A percentile compares a stretch with the other conserved stretches of the same genome.
Evolutionary conservation across 2,329 filamentous ascomycete genomes (phyloP).

Genomic region (Fusarium foetens): DNA sequence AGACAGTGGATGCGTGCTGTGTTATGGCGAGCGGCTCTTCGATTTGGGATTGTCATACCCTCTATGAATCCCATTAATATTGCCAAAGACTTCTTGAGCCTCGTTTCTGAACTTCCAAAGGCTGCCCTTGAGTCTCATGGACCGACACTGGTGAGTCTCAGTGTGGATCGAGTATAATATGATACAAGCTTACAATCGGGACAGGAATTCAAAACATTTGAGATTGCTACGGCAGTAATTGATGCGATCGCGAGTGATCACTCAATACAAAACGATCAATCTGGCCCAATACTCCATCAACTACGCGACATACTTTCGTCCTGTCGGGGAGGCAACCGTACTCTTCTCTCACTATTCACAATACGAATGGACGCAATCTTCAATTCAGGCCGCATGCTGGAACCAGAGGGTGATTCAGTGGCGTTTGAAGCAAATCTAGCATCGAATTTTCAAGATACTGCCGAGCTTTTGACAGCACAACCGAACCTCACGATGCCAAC

Average conservation of each 20-base stretch:
- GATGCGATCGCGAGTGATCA: constrained; percentile 51
- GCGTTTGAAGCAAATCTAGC: constrained; percentile 23
- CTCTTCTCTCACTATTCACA: constrained; percentile 51
- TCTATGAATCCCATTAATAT: constrained; percentile 55
- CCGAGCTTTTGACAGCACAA: constrained; percentile 31
- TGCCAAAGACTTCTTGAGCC: constrained; percentile 56
- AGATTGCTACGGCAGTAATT: constrained; percentile 57
- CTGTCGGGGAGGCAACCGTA: constrained; percentile 56
- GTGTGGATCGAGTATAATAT: accelerated
- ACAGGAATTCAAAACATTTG: constrained; percentile 57
- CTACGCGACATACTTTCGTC: constrained; percentile 54
- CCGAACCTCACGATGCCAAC: constrained; percentile 38
- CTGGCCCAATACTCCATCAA: constrained; percentile 51
- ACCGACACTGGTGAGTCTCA: constrained; percentile 51
- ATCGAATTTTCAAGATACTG: constrained; percentile 23
- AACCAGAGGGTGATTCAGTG: constrained; percentile 13
- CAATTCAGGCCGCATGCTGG: constrained; percentile 27
- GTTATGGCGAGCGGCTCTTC: constrained; percentile 56
- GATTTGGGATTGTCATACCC: constrained; percentile 47
- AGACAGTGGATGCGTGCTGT: constrained; percentile 63
- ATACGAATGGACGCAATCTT: constrained; percentile 42
- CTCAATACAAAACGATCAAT: constrained; percentile 38
- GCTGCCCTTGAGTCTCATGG: constrained; percentile 61
- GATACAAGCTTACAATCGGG: neutral
- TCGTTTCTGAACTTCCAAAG: constrained; percentile 56